Percentiles rank a stretch among this genome's conserved stretches.
These are phyloP conservation scores for Lepidium africanum DNA, from an alignment of 345 rosid genomes.

Conservation along the genomic window DNA sequence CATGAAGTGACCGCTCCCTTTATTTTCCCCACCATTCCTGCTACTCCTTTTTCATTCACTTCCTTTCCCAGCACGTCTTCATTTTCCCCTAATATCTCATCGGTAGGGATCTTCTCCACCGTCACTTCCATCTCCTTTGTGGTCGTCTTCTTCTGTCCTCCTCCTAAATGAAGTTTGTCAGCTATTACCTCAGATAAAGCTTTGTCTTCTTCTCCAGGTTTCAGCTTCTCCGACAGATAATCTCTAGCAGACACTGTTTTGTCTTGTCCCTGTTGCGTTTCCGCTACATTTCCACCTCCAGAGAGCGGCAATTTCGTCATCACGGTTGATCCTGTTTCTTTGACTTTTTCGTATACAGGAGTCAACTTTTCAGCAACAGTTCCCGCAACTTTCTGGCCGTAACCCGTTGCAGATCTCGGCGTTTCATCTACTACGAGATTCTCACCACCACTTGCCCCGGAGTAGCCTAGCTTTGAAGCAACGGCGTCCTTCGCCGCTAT, in stretches of 20 bases:
- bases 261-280: slow-evolving; percentile 18
- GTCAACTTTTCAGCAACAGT: slow-evolving; percentile 38
- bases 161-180: slow-evolving; percentile 35
- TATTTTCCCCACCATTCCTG: slow-evolving; percentile 39
- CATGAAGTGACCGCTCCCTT: slow-evolving; percentile 53
- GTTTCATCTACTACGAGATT: neutral
- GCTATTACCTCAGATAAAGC: slow-evolving; percentile 57
- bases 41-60: slow-evolving; percentile 10
- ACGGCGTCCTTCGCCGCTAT: slow-evolving; percentile 40
- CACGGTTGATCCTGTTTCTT: slow-evolving; percentile 34
- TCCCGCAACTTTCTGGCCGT: slow-evolving; percentile 41
- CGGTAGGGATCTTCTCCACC: slow-evolving; percentile 29
- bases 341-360: slow-evolving; percentile 45
- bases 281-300: neutral
- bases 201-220: slow-evolving; percentile 68
- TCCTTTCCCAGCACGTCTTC: neutral
- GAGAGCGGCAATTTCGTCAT: slow-evolving; percentile 29
- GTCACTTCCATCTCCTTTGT: slow-evolving; percentile 45
- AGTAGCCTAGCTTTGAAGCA: slow-evolving; percentile 54
- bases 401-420: slow-evolving; percentile 23
- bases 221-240: slow-evolving; percentile 54
- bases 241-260: slow-evolving; percentile 43
- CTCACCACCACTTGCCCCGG: slow-evolving; percentile 9
- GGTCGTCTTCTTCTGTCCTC: slow-evolving; percentile 27
- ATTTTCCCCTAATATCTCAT: neutral